Evolutionary conservation across 148 eudicot genomes (phyloP), one percentile per base, ranked within the genome.

Genomic region (Nepenthes gracilis): DNA sequence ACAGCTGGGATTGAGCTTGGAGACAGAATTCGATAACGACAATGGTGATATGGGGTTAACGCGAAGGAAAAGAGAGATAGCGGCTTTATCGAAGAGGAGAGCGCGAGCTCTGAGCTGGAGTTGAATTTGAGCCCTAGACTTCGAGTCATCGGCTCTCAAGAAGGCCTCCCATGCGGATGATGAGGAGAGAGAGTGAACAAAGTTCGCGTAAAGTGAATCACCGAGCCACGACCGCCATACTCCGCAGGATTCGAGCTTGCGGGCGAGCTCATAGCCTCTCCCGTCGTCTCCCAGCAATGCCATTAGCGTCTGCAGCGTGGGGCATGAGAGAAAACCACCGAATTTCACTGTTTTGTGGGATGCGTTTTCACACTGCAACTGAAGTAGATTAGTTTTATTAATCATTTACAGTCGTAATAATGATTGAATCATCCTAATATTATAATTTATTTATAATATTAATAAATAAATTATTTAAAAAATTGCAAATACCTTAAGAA

Each of bases 181-280:
- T 0, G 96, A 78, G 1, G 97, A 78, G 58, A 93, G 85, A 55
- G 57, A 79, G 32, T 43, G 87, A 6, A 56, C 32, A 76, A 93
- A 93, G 59, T 32, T 51, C 49, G 90, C 47, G 78, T 93, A 89
- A 34, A 86, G 67, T 1, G 89, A 52, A 9, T 93, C 99, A 49
- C 97, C 96, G 2, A 93, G 81, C 99, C 99, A 93, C 10, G 75
- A 38, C 33, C 97, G 78, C 99, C 99, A 93, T 23, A 83, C 64
- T 9, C 99, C 99, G 43, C 68, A 71, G 43, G 61, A 63, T 58
- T 93, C 99, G 0, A 93, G 84, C 75, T 80, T 81, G 53, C 81
- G 75, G 2, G 97, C 99, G 12, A 93, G 83, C 54, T 89, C 95
- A 75, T 82, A 93, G 3, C 95, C 97, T 1, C 79, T 69, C 14